Evolutionary conservation across 2,329 filamentous ascomycete species (phyloP).

Genomic region (Lachnellula suecica): DNA sequence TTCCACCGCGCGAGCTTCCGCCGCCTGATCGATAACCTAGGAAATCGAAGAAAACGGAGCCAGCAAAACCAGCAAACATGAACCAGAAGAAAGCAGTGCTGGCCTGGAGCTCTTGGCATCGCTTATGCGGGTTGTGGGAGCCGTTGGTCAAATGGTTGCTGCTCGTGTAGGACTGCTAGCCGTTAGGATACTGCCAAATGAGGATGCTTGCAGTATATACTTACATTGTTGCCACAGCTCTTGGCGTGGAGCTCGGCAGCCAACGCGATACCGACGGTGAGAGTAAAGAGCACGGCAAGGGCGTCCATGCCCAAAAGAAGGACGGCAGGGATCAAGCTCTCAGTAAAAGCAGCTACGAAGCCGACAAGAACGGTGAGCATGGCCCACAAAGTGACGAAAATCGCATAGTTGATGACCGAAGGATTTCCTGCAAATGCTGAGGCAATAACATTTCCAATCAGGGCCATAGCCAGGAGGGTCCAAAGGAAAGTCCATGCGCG

Average conservation of each 20-base stretch:
- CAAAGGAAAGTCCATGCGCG: conserved; percentile 28
- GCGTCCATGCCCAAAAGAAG: conserved; percentile 56
- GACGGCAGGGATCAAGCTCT: conserved; percentile 48
- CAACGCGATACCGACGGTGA: conserved; percentile 69
- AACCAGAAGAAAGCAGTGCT: conserved; percentile 78
- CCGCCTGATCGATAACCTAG: conserved; percentile 9
- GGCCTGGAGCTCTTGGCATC: conserved; percentile 75
- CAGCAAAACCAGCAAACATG: conserved; percentile 63
- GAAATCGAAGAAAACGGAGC: conserved; percentile 49
- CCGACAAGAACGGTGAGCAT: conserved; percentile 67
- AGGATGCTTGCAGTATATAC: conserved; percentile 25
- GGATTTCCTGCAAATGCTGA: conserved; percentile 62
- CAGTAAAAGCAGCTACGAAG: conserved; percentile 53
- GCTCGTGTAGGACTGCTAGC: conserved; percentile 36
- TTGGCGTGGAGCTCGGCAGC: conserved; percentile 67
- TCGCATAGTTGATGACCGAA: conserved; percentile 57
- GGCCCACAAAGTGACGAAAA: conserved; percentile 67
- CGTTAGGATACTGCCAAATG: not conserved
- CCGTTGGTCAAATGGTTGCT: conserved; percentile 59
- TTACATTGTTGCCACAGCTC: conserved; percentile 62
- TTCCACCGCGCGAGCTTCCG: conserved; percentile 30
- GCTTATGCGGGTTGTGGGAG: conserved; percentile 56
- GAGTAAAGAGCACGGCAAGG: conserved; percentile 61
- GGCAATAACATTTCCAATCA: conserved; percentile 33
- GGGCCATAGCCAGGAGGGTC: conserved; percentile 29